A percentile compares a stretch with the other conserved stretches of the same genome.
Evolutionary conservation across 495 filamentous ascomycete genomes (phyloP).

Genomic region (Penicillium daleae): DNA sequence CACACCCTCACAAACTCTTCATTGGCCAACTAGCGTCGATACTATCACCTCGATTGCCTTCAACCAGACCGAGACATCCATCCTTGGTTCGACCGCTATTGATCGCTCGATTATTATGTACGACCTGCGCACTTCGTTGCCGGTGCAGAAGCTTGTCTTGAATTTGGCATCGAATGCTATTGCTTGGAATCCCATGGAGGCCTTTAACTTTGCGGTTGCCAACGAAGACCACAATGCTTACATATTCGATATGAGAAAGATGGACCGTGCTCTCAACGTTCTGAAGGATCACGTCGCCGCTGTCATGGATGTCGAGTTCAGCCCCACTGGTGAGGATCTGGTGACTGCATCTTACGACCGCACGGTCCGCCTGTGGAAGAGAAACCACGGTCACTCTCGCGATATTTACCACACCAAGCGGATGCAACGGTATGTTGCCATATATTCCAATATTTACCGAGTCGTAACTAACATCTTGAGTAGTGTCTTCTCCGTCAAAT

Average conservation of each 20-base stretch:
- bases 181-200: slow-evolving; percentile 94
- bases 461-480: slow-evolving; percentile 17
- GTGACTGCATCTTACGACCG: slow-evolving; percentile 89
- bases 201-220: slow-evolving; percentile 86
- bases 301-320: slow-evolving; percentile 96
- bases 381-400: slow-evolving; percentile 77
- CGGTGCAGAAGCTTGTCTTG: slow-evolving; percentile 77
- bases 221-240: slow-evolving; percentile 81
- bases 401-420: slow-evolving; percentile 98
- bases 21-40: slow-evolving; percentile 85
- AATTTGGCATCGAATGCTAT: slow-evolving; percentile 83
- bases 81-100: slow-evolving; percentile 79
- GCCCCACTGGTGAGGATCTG: slow-evolving; percentile 91
- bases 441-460: not conserved
- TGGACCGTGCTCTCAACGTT: slow-evolving; percentile 84
- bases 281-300: slow-evolving; percentile 94
- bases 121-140: slow-evolving; percentile 85
- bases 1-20: slow-evolving; percentile 74
- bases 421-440: slow-evolving; percentile 72
- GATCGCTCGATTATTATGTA: slow-evolving; percentile 87
- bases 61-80: slow-evolving; percentile 91
- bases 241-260: slow-evolving; percentile 86
- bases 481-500: slow-evolving; percentile 81
- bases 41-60: slow-evolving; percentile 91
- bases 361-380: slow-evolving; percentile 77